phyloP scores from a whole-genome alignment of 2,329 filamentous ascomycete genomes.

The Exophiala oligosperma region DNA sequence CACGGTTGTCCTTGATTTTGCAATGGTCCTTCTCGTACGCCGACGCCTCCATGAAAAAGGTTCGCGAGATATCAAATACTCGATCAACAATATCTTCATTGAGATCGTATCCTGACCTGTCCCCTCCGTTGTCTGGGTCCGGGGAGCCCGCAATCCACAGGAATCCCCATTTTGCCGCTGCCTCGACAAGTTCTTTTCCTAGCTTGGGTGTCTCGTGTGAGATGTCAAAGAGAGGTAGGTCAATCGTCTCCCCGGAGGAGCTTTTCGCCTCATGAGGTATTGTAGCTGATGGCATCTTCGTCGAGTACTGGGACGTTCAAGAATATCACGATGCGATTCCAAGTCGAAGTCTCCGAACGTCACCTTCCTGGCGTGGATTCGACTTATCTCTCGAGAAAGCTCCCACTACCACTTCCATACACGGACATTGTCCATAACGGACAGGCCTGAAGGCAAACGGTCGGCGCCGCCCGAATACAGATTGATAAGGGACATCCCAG shows the following conservation, averaged over 20 bases:
- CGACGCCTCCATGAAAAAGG: constrained; percentile 40
- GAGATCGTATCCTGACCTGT: constrained; percentile 71
- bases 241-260: constrained; percentile 5
- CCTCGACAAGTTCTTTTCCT: constrained; percentile 69
- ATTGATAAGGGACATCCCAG: too few relatives aligned
- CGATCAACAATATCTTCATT: constrained; percentile 63
- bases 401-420: too few relatives aligned
- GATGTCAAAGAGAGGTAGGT: constrained; percentile 82
- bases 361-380: too few relatives aligned
- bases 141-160: constrained; percentile 63
- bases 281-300: too few relatives aligned
- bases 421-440: too few relatives aligned
- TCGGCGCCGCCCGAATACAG: too few relatives aligned
- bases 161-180: constrained; percentile 82
- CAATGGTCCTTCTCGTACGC: constrained; percentile 55
- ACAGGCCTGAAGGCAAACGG: too few relatives aligned
- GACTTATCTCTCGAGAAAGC: too few relatives aligned
- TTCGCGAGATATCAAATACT: constrained; percentile 68
- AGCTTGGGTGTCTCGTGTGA: constrained; percentile 61
- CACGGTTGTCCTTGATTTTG: constrained; percentile 76
- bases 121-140: constrained; percentile 30
- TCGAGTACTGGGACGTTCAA: too few relatives aligned
- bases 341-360: too few relatives aligned
- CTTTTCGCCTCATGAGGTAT: too few relatives aligned
- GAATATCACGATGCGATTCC: too few relatives aligned